Evolutionary conservation across 345 rosid genomes (phyloP), one percentile per base, ranked within the genome.

Genomic region (Alliaria petiolata): DNA sequence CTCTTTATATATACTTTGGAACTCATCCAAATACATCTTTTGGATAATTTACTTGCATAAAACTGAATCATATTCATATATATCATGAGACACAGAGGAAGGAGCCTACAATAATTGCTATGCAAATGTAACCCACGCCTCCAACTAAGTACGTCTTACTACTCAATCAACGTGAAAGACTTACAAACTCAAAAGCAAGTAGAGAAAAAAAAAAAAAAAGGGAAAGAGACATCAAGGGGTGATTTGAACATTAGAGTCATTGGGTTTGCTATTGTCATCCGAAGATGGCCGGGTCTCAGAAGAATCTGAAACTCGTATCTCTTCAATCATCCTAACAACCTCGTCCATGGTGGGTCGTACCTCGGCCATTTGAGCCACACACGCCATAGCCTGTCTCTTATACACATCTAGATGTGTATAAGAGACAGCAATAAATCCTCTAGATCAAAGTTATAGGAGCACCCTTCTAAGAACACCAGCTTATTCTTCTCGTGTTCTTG

Each of bases 291-390:
- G 81, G 67, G 87, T 90, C 80, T 87, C 91, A 57, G 76, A 84
- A 49, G 75, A 84, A 84, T 89, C 96, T 25, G 92, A 85, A 79
- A 75, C 90, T 68, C 84, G 80, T 70, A 89, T 69, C 55, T 89
- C 92, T 80, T 92, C 96, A n/a, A 92, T 86, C 95, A 84, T 86
- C 76, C 86, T 81, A 54, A 86, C 89, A 17, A 92, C 92, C 63
- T 89, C 89, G 31, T 80, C 85, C 91, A 89, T 92, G 70, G 25
- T 78, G 1, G 98, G 98, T 54, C 95, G 78, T 83, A 80, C 81
- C 62, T 83, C 87, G 0, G 89, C 86, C 51, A 83, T 51, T 62
- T 72, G 80, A 22, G 88, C 86, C 35, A 86, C 96, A 72, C 98
- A 92, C 3, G 89, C 79, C 89, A 85, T 86, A 14, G 85, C 96